These are phyloP conservation scores for Oxyria digyna DNA, from an alignment of 148 eudicot species.

Conservation along the genomic window DNA sequence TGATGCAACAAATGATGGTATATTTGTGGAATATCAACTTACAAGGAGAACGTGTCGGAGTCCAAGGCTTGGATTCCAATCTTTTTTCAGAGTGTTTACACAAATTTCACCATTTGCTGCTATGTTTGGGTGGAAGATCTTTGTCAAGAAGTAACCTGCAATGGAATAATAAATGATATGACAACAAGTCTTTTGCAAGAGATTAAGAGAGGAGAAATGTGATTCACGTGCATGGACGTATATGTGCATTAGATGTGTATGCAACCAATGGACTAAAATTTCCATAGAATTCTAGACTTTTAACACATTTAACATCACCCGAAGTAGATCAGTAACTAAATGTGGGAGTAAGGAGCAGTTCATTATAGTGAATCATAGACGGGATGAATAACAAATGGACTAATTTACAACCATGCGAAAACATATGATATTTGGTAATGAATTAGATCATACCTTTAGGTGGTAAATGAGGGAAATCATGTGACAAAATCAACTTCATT, in stretches of 20 bases:
- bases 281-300: background rate
- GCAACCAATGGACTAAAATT: background rate
- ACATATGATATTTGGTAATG: background rate
- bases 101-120: conserved; percentile 84
- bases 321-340: background rate
- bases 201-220: background rate
- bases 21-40: background rate
- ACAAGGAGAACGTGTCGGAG: conserved; percentile 56
- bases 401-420: background rate
- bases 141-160: conserved; percentile 82
- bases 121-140: conserved; percentile 92
- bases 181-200: background rate
- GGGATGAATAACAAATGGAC: background rate
- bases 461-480: conserved; percentile 87
- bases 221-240: background rate
- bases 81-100: conserved; percentile 87
- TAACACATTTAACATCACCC: background rate
- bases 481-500: conserved; percentile 82
- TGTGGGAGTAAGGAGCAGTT: no score
- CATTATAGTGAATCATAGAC: background rate
- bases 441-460: conserved; percentile 55
- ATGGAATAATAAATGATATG: background rate
- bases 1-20: background rate
- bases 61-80: conserved; percentile 92
- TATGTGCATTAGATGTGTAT: background rate